These are phyloP conservation scores for Neurospora sp. DNA, from an alignment of 495 filamentous ascomycete genomes.

Conservation along the genomic window DNA sequence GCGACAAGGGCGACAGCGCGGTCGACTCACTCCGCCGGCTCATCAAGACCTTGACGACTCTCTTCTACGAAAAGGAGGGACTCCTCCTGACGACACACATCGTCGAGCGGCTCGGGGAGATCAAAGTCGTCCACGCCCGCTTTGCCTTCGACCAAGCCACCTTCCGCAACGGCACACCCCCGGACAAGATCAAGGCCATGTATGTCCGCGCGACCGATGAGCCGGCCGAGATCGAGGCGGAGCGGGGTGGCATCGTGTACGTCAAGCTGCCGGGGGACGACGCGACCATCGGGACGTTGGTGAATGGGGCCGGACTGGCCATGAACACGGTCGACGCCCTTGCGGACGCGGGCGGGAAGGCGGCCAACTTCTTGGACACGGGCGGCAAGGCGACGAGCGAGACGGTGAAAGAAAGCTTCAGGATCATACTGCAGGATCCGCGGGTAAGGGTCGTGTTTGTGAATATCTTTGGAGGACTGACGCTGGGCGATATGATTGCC, in stretches of 20 bases:
- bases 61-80: slow-evolving; percentile 62
- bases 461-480: slow-evolving; percentile 86
- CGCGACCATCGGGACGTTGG: slow-evolving; percentile 56
- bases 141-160: slow-evolving; percentile 77
- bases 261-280: slow-evolving; percentile 44
- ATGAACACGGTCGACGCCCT: slow-evolving; percentile 89
- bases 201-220: slow-evolving; percentile 43
- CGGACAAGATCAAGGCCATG: slow-evolving; percentile 51
- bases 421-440: slow-evolving; percentile 56
- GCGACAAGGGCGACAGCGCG: slow-evolving; percentile 8
- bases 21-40: slow-evolving; percentile 34
- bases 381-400: slow-evolving; percentile 83
- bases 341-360: slow-evolving; percentile 48
- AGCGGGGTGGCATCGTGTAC: slow-evolving; percentile 65
- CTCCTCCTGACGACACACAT: slow-evolving; percentile 46
- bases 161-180: slow-evolving; percentile 52
- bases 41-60: slow-evolving; percentile 42
- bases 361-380: slow-evolving; percentile 80
- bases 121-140: slow-evolving; percentile 37
- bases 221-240: slow-evolving; percentile 52
- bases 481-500: slow-evolving; percentile 82
- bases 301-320: slow-evolving; percentile 82
- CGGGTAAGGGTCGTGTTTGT: slow-evolving; percentile 70
- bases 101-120: slow-evolving; percentile 24
- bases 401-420: slow-evolving; percentile 69